Base-by-base conservation (phyloP, 352 stramenopile species). In the Phytophthora pinifolia region DNA sequence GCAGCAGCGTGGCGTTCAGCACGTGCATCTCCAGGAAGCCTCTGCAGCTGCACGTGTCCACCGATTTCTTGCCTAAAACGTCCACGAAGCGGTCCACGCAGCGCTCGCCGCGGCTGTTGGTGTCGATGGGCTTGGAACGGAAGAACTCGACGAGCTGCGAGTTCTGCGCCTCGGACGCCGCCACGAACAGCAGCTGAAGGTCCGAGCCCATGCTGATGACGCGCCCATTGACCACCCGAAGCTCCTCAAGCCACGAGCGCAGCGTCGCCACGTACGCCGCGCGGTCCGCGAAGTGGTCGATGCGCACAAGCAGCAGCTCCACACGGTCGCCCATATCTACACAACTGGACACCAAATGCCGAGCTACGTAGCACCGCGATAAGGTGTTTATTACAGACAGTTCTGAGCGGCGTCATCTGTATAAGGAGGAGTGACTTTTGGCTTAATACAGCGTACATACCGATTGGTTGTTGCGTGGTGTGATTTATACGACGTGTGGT, bases 21-120 rank as follows among this genome's bases (percentile, higher is more conserved):
- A 92, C 67, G 47, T 90, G 83, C 77, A 93, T 90, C 54, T 93
- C 83, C 27, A 86, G 52, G 37, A 93, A 90, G 0, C 79, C 79
- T 36, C 83, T 89, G 69, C 76, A 87, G 3, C 58, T 44, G 2
- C 54, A 57, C 6, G 14, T 51, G 1, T 67, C 35, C 43, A 89
- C 72, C 4, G 45, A 42, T 46, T 89, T 85, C 2, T 72, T 57
- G 0, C 79, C 83, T 5, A 93, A 65, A 0, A 90, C 56, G 41
- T 93, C 83, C 18, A 90, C 83, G 39, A 92, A 92, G 13, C 62
- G 74, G 60, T 93, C 83, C 1, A 86, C 55, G 41, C 79, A 91
- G 6, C 66, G 71, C 62, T 91, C 81, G 4, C 65, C 70, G 20
- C 63, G 54, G 22, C 36, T 67, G 59, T 91, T 88, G 12, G 62